Evolutionary conservation across 192 early-diverging fungal species (phyloP).

Genomic region (Allomyces macrogynus): DNA sequence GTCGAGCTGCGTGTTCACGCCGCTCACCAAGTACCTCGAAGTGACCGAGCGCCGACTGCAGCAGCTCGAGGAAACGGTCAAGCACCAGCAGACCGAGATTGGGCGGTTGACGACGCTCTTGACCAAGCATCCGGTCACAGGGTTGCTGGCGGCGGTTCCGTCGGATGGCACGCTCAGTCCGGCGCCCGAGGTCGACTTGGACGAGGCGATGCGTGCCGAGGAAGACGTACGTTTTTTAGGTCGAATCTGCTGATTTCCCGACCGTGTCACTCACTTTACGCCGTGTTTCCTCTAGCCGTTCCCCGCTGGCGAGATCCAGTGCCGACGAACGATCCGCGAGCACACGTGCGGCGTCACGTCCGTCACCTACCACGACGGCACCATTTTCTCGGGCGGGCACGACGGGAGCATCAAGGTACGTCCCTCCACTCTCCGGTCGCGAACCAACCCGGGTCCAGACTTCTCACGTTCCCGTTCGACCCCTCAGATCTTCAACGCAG

Average conservation of each 20-base stretch:
- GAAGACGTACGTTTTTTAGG: no score
- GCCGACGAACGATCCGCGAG: conserved; percentile 25
- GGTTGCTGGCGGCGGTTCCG: no score
- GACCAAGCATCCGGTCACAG: no score
- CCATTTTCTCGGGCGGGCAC: conserved; percentile 31
- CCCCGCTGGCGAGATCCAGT: conserved; percentile 28
- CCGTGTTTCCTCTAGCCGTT: conserved; percentile 9
- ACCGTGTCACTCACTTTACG: no score
- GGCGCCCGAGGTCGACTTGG: no score
- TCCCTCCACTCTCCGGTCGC: neutral
- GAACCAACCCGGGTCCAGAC: no score
- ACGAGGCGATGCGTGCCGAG: no score
- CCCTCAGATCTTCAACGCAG: conserved; percentile 21
- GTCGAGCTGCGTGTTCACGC: conserved; percentile 25
- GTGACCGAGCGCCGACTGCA: conserved; percentile 15
- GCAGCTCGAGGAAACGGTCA: conserved; percentile 14
- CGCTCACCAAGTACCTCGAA: conserved; percentile 24
- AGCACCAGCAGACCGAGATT: conserved; percentile 6
- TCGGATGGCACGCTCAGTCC: no score
- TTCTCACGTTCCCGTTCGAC: no score
- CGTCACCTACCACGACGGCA: conserved; percentile 20
- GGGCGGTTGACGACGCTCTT: conserved; percentile 11
- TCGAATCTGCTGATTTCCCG: no score
- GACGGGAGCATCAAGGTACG: conserved; percentile 29
- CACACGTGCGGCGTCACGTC: conserved; percentile 33